Evolutionary conservation across 192 early-diverging fungal genomes (phyloP), one percentile per base, ranked within the genome.

Genomic region (Radiomyces spectabilis): DNA sequence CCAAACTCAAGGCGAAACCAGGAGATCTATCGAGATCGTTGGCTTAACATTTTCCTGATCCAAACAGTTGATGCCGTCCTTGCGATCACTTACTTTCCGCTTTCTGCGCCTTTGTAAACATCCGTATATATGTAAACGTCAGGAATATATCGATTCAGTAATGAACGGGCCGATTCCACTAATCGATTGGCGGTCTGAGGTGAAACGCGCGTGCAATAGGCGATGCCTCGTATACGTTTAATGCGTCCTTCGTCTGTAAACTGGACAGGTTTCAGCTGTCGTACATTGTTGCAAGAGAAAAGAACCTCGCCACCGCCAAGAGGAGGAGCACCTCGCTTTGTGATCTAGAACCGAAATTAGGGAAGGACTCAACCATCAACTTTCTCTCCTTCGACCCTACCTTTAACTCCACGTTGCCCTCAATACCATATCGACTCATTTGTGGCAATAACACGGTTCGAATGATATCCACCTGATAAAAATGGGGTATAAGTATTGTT

Each of bases 101-200:
- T 85, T 55, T 98, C 93, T 6, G 84, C 87, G n/a, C 96, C 94
- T 63, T 94, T 93, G 68, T 89, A 97, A 41, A 95, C 90, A 72
- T 97, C 96, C 22, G 96, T 94, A 70, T 94, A 96, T 47, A 99
- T 85, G 63, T 95, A 96, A 30, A 99, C 89, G 64, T 99, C 94
- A 4, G 94, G 94, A 55, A 97, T 95, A 68, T 87, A 97, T 53
- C 83, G 80, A 46, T 94, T 96, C 46, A 99, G 72, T 57, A 93
- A 74, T 4, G 80, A 72, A 39, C 96, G 73, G 19, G 93, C 89
- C 4, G 93, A 73, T 58, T 96, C 88, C 3, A 91, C 87, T 51
- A 95, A 80, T 27, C 96, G 85, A 74, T 97, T 99, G 24, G 96
- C 87, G 57, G 88, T 90, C 59, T 93, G 91, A 26, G 96, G 96